Percentiles rank a stretch among this genome's conserved stretches.
phyloP scores from a whole-genome alignment of 257 asterid genomes.

The Lithospermum erythrorhizon region DNA sequence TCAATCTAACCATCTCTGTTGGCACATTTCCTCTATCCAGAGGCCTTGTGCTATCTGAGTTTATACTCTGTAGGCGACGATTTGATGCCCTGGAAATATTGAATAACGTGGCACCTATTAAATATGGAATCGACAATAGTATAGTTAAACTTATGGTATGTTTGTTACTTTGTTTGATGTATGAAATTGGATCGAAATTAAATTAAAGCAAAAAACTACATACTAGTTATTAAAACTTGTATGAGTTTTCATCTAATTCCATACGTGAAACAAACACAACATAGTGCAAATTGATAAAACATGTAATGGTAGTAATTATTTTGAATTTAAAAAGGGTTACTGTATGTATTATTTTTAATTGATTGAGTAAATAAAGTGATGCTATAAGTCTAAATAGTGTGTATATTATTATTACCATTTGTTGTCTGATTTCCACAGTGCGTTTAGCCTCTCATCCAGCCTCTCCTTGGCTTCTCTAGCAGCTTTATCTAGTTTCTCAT shows the following conservation, averaged over 20 bases:
- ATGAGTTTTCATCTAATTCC: too few relatives aligned
- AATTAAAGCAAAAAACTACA: too few relatives aligned
- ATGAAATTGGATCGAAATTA: too few relatives aligned
- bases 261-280: too few relatives aligned
- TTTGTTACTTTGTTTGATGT: too few relatives aligned
- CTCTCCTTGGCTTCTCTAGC: constrained; percentile 49
- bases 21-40: constrained; percentile 6
- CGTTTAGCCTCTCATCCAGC: constrained; percentile 45
- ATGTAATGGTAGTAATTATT: background rate
- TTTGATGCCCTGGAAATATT: constrained; percentile 7
- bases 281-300: too few relatives aligned
- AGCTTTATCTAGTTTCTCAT: constrained; percentile 22
- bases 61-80: constrained; percentile 11
- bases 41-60: constrained; percentile 11
- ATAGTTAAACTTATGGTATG: too few relatives aligned
- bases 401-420: constrained; percentile 15
- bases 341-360: background rate
- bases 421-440: constrained; percentile 23
- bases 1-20: constrained; percentile 15
- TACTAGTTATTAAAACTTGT: too few relatives aligned
- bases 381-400: background rate
- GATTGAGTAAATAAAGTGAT: background rate
- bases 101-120: background rate
- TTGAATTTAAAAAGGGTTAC: too few relatives aligned
- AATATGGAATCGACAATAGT: background rate